Conservation (phyloP, 805 yeast species). For the Ogataea degrootiae region DNA sequence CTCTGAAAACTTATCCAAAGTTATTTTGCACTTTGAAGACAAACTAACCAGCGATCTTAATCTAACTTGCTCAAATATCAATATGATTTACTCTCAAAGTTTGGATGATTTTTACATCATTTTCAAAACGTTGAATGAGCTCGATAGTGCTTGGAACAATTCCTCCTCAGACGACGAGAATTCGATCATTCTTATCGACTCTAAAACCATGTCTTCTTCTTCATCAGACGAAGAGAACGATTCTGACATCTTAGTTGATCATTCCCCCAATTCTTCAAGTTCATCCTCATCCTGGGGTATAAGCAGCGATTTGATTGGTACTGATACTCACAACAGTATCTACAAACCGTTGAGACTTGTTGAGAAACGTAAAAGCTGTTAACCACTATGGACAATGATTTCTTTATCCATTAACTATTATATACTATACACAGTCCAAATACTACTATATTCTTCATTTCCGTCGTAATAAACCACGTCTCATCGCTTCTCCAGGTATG, state of each 20-base stretch:
- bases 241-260: too few relatives aligned
- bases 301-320: neutral
- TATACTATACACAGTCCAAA: too few relatives aligned
- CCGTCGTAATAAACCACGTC: too few relatives aligned
- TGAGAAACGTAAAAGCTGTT: constrained; percentile 8
- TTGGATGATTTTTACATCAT: constrained; percentile 25
- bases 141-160: constrained; percentile 8
- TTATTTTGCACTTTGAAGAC: constrained; percentile 14
- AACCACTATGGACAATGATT: neutral
- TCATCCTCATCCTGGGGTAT: constrained; percentile 11
- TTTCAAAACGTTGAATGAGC: constrained; percentile 22
- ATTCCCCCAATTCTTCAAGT: neutral
- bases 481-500: too few relatives aligned
- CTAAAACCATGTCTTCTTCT: constrained; percentile 10
- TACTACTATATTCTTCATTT: too few relatives aligned
- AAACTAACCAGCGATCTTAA: constrained; percentile 20
- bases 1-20: constrained; percentile 8
- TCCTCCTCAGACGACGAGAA: neutral
- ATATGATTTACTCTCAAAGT: constrained; percentile 20
- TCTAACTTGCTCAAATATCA: constrained; percentile 18
- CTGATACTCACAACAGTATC: neutral
- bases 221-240: constrained; percentile 1
- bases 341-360: constrained; percentile 17
- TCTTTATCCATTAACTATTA: too few relatives aligned
- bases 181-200: constrained; percentile 9